A percentile compares a stretch with the other conserved stretches of the same genome.
These are phyloP conservation scores for Ceratocystis papillata DNA, from an alignment of 2,329 filamentous ascomycete genomes.

Conservation along the genomic window DNA sequence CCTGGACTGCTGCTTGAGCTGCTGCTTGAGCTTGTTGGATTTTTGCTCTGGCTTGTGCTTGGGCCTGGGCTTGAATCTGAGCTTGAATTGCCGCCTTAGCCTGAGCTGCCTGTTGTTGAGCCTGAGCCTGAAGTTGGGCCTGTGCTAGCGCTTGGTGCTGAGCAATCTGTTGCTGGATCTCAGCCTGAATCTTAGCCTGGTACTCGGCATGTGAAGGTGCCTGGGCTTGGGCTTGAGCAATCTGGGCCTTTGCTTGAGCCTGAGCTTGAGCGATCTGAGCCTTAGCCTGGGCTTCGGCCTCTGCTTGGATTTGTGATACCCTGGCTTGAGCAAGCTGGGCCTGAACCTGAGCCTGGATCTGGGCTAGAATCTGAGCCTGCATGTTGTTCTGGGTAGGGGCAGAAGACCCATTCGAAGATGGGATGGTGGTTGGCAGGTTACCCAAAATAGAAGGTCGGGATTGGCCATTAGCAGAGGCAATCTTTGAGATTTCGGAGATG, in stretches of 20 bases:
- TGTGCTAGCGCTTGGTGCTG: constrained; percentile 21
- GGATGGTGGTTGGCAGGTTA: constrained; percentile 20
- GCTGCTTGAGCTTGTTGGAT: constrained; percentile 18
- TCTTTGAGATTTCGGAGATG: constrained; percentile 24
- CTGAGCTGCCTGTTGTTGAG: constrained; percentile 25
- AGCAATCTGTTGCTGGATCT: constrained; percentile 20
- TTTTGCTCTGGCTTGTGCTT: constrained; percentile 24
- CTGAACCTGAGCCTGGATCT: constrained; percentile 33
- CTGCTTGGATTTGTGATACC: constrained; percentile 18
- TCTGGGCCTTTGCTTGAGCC: constrained; percentile 21
- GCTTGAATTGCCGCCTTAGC: constrained; percentile 27
- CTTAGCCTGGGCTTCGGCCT: constrained; percentile 20
- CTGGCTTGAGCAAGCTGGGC: constrained; percentile 27
- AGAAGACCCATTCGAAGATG: constrained; percentile 10
- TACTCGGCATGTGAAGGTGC: constrained; percentile 14
- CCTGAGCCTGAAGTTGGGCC: constrained; percentile 21
- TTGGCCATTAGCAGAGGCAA: constrained; percentile 26
- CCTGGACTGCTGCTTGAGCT: constrained; percentile 27
- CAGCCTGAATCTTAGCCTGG: constrained; percentile 21
- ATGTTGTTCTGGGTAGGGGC: constrained; percentile 18
- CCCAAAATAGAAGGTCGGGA: constrained; percentile 25
- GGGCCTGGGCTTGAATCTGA: constrained; percentile 24
- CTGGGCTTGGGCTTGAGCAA: constrained; percentile 23
- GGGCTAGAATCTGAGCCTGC: constrained; percentile 22
- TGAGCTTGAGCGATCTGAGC: constrained; percentile 22